A percentile compares a stretch with the other conserved stretches of the same genome.
These are phyloP conservation scores for Boeremia exigua DNA, from an alignment of 2,329 filamentous ascomycete genomes.

Conservation along the genomic window DNA sequence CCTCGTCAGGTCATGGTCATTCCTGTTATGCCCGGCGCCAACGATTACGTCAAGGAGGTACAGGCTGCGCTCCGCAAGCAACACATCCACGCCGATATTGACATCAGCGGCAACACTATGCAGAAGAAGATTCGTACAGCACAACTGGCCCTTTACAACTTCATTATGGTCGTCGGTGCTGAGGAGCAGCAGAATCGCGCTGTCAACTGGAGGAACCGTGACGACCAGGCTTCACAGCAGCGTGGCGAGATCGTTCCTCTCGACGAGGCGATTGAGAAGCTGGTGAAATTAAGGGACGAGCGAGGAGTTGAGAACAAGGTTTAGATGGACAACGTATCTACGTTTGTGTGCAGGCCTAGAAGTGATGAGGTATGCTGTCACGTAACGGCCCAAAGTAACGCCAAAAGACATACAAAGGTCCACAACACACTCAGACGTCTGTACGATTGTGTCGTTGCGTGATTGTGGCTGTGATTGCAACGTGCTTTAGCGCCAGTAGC, in stretches of 20 bases:
- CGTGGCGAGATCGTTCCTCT: slow-evolving; percentile 67
- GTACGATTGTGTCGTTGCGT: not conserved
- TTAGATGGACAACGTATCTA: slow-evolving; percentile 3
- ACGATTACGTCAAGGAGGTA: slow-evolving; percentile 77
- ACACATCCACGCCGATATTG: slow-evolving; percentile 73
- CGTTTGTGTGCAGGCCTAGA: slow-evolving; percentile 5
- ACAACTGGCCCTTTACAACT: slow-evolving; percentile 83
- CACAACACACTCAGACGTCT: not conserved
- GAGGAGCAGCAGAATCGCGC: slow-evolving; percentile 64
- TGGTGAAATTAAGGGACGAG: slow-evolving; percentile 55
- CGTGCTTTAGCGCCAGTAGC: not conserved
- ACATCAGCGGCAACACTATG: slow-evolving; percentile 78
- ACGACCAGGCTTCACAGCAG: slow-evolving; percentile 67
- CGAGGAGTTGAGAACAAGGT: slow-evolving; percentile 46
- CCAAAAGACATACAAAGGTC: not conserved
- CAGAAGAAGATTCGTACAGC: slow-evolving; percentile 89
- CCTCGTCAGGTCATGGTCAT: slow-evolving; percentile 83
- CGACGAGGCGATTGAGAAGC: slow-evolving; percentile 63
- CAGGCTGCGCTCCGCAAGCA: slow-evolving; percentile 70
- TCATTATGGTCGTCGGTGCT: slow-evolving; percentile 74
- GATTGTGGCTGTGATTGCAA: not conserved
- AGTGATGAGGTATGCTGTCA: slow-evolving; percentile 6
- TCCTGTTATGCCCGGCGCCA: slow-evolving; percentile 74
- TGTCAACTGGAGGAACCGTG: slow-evolving; percentile 70
- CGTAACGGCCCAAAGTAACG: not conserved